These are phyloP conservation scores for Cyclotella cryptica DNA, from an alignment of 108 stramenopile species.

Conservation along the genomic window DNA sequence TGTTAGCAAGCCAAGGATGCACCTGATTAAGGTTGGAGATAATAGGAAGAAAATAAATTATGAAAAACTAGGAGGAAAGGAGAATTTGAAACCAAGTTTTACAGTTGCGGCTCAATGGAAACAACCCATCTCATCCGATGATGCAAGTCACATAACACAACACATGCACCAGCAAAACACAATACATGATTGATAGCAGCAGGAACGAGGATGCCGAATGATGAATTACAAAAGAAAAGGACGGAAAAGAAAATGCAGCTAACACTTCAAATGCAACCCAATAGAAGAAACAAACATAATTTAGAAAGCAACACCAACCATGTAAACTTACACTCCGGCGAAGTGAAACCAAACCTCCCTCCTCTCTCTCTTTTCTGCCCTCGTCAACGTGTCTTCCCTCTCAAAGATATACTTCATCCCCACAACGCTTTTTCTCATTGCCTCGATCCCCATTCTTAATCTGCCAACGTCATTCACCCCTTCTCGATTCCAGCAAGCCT, in stretches of 20 bases:
- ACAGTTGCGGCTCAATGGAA: background rate
- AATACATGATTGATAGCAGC: too few species aligned
- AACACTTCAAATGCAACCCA: background rate
- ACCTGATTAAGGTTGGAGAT: slow-evolving; percentile 40
- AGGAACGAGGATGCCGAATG: too few species aligned
- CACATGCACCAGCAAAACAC: too few species aligned
- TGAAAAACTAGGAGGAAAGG: background rate
- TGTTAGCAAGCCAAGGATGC: slow-evolving; percentile 69
- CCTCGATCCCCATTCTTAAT: slow-evolving; percentile 3
- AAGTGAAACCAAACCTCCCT: slow-evolving; percentile 50
- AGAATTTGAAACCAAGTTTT: too few species aligned
- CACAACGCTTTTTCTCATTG: slow-evolving; percentile 25
- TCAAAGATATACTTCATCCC: slow-evolving; percentile 34
- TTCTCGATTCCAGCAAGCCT: slow-evolving; percentile 6
- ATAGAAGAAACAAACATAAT: background rate
- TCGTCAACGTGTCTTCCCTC: slow-evolving; percentile 17
- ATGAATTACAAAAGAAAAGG: background rate
- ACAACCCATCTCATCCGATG: background rate
- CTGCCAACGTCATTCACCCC: background rate
- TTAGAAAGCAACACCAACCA: background rate
- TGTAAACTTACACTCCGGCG: slow-evolving; percentile 42
- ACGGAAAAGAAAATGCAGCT: background rate
- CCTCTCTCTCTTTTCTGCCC: slow-evolving; percentile 24
- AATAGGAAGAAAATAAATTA: background rate
- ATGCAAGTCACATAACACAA: too few species aligned